Percentiles rank a stretch among this genome's conserved stretches.
phyloP scores from a whole-genome alignment of 257 asterid genomes.

The Solanum appendiculatum region DNA sequence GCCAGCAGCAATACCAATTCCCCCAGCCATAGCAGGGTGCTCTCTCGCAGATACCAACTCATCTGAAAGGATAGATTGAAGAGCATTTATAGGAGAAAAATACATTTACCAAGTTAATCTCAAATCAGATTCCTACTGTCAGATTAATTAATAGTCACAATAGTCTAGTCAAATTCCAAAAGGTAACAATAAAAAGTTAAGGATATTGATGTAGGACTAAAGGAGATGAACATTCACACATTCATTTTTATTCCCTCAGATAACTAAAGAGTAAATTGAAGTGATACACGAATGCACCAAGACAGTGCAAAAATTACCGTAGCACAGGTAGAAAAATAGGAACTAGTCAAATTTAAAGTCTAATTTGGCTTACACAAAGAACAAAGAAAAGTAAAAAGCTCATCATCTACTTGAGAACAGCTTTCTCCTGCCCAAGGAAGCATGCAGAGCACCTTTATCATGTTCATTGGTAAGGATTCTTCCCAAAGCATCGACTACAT shows the following conservation, averaged over 20 bases:
- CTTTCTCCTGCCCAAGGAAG: neutral
- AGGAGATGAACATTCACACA: neutral
- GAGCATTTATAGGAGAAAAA: neutral
- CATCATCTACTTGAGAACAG: neutral
- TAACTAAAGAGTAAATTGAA: neutral
- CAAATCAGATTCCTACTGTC: neutral
- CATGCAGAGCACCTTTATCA: neutral
- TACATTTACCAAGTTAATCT: neutral
- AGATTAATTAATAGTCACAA: neutral
- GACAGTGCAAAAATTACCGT: neutral
- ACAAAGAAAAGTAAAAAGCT: neutral
- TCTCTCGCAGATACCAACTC: constrained; percentile 46
- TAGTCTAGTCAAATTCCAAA: neutral
- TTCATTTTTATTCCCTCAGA: neutral
- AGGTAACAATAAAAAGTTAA: neutral
- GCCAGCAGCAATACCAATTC: constrained; percentile 53
- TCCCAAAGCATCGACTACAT: neutral
- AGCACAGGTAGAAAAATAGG: neutral
- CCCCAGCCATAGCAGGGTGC: constrained; percentile 60
- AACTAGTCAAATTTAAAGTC: neutral
- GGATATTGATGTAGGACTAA: neutral
- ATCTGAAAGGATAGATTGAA: constrained; percentile 21
- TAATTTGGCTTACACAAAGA: neutral
- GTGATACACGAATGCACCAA: neutral
- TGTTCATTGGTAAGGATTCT: neutral